These are phyloP conservation scores for Pleurotus tuoliensis DNA, from an alignment of 768 basidiomycete species.

Conservation along the genomic window DNA sequence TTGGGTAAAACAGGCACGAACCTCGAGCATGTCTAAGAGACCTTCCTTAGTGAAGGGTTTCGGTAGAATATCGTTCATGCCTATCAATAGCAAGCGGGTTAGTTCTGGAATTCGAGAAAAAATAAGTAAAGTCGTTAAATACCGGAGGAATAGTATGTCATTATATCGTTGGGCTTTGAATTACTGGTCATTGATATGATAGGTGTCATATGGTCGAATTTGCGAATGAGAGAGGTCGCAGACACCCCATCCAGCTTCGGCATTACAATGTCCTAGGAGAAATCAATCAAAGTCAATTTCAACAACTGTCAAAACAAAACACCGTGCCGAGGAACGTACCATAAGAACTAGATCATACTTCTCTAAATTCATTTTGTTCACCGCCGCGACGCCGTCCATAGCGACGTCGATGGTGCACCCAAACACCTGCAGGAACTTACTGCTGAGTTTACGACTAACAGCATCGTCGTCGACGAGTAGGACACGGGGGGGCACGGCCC, in stretches of 20 bases:
- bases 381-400: slow-evolving; percentile 87
- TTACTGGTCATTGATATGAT: slow-evolving; percentile 99
- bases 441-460: slow-evolving; percentile 82
- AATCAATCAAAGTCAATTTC: neutral
- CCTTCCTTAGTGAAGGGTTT: slow-evolving; percentile 98
- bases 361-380: slow-evolving; percentile 94
- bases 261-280: slow-evolving; percentile 87
- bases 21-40: slow-evolving; percentile 89
- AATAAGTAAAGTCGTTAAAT: slow-evolving; percentile 8
- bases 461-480: slow-evolving; percentile 94
- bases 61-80: slow-evolving; percentile 96
- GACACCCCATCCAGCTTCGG: slow-evolving; percentile 83
- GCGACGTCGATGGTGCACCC: slow-evolving; percentile 94
- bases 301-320: slow-evolving; percentile 10
- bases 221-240: slow-evolving; percentile 89
- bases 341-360: slow-evolving; percentile 96
- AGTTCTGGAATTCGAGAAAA: neutral
- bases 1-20: slow-evolving; percentile 21
- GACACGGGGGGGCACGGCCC: slow-evolving; percentile 89
- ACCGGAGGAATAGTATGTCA: slow-evolving; percentile 84
- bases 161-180: slow-evolving; percentile 87
- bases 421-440: slow-evolving; percentile 93
- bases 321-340: slow-evolving; percentile 43
- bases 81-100: slow-evolving; percentile 23
- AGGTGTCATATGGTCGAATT: slow-evolving; percentile 93